Percentiles rank a stretch among this genome's conserved stretches.
phyloP scores from a whole-genome alignment of 1,139 yeast species.

The Yamadazyma songkhlaensis region DNA sequence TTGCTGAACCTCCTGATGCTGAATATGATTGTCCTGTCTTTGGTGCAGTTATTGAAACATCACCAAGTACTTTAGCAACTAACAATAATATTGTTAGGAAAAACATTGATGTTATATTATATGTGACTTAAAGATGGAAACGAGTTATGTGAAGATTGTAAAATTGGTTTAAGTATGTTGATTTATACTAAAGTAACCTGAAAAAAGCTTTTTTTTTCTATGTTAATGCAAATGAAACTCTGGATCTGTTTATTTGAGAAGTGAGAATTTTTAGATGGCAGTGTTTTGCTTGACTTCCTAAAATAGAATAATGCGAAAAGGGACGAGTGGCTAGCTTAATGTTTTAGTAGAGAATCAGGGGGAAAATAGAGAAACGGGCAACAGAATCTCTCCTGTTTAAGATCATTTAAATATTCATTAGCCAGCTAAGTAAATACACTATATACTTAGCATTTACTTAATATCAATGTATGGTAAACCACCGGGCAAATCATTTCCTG shows the following conservation, averaged over 20 bases:
- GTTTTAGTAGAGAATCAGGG: neutral
- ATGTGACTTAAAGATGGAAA: neutral
- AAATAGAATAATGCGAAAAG: neutral
- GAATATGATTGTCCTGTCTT: constrained; percentile 44
- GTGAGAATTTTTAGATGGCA: constrained; percentile 3
- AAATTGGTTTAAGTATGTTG: neutral
- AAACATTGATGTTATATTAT: constrained; percentile 1
- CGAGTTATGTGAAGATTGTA: neutral
- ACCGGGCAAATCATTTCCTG: constrained; percentile 1
- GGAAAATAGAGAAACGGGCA: neutral
- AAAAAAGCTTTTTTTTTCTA: no score
- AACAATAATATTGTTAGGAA: constrained; percentile 6
- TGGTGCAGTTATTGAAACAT: constrained; percentile 58
- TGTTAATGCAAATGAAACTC: neutral
- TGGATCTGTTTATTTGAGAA: constrained; percentile 3
- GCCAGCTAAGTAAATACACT: no score
- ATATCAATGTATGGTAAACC: constrained; percentile 3
- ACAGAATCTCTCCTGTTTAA: neutral
- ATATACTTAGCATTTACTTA: no score
- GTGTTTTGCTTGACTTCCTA: neutral
- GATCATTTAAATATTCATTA: no score
- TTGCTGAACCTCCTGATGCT: constrained; percentile 47
- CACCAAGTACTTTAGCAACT: constrained; percentile 32
- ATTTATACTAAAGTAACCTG: no score
- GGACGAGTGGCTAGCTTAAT: neutral